A percentile compares a stretch with the other conserved stretches of the same genome.
phyloP scores from a whole-genome alignment of 345 rosid genomes.

The Aquilaria malaccensis region DNA sequence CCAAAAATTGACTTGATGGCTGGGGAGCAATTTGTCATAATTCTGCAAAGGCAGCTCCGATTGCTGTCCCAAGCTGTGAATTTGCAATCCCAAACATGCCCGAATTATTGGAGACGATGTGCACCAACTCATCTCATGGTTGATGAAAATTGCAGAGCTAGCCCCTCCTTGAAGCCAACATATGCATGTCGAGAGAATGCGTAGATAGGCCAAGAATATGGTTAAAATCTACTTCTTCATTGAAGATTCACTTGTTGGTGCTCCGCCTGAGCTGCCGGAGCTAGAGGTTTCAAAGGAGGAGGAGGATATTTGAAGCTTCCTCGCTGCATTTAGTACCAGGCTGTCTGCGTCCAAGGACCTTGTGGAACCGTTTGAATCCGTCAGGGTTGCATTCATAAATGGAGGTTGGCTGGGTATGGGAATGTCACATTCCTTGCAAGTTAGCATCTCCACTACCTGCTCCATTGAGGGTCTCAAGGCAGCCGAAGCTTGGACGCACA shows the following conservation, averaged over 20 bases:
- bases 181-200: background rate
- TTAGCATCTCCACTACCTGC: slow-evolving; percentile 31
- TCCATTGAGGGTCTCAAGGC: slow-evolving; percentile 43
- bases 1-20: too few species aligned
- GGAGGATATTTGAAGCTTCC: slow-evolving; percentile 17
- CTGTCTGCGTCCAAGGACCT: slow-evolving; percentile 21
- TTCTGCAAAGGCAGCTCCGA: too few species aligned
- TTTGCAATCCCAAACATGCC: too few species aligned
- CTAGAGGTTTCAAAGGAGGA: slow-evolving; percentile 26
- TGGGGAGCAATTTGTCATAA: too few species aligned
- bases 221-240: slow-evolving; percentile 2
- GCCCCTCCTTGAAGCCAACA: background rate
- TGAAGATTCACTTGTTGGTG: slow-evolving; percentile 17
- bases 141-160: too few species aligned
- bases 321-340: slow-evolving; percentile 19
- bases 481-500: slow-evolving; percentile 43
- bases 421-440: slow-evolving; percentile 13
- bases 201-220: background rate
- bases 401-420: slow-evolving; percentile 47
- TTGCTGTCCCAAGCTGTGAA: too few species aligned
- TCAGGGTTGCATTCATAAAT: slow-evolving; percentile 23
- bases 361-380: slow-evolving; percentile 16
- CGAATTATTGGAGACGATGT: too few species aligned
- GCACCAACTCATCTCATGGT: too few species aligned
- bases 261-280: slow-evolving; percentile 16